Base-by-base conservation (phyloP, 2,329 filamentous ascomycete species). In the Alternaria triticimaculans region DNA sequence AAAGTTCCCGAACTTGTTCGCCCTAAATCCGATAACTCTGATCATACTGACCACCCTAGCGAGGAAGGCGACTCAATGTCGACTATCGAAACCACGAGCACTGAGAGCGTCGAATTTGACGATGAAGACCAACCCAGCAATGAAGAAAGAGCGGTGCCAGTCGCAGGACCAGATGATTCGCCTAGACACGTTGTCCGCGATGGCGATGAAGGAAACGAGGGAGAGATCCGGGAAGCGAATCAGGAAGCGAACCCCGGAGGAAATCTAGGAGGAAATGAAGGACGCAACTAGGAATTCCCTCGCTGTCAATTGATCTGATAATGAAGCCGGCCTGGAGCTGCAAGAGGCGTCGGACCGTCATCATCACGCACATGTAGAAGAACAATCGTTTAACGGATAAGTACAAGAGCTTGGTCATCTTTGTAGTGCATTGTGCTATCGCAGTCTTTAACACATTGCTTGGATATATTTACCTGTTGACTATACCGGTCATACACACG, bases 381-480 rank as follows among this genome's bases (percentile, higher is more conserved):
- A 2, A 14, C 0, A 14, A 4, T 6, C 2, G 28, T 15, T 33
- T 33, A 3, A 33, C 12, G 6, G 30, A 33, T 33, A 4, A 7
- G 3, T 33, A 1, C 30, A 15, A 33, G 30, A 33, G 30, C 30
- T 33, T 33, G 30, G 30, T 15, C 12, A 33, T 33, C 30, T 7
- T 33, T 5, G 5, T 6, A 2, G 6, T 30, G 1, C 6, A 30
- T 14, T 0, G n/a, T n/a, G n/a, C n/a, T n/a, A n/a, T n/a, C n/a
- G n/a, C n/a, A n/a, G n/a, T n/a, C n/a, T n/a, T n/a, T n/a, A n/a
- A n/a, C n/a, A n/a, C n/a, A n/a, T n/a, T n/a, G n/a, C 21, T 5
- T 33, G 6, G 2, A 33, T 6, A 33, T 33, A 15, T 33, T 33
- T 33, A 15, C 12, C 12, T 1, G 30, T 33, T 33, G 30, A 33